Percentiles rank a stretch among this genome's conserved stretches.
Conservation (phyloP, 1,284 basidiomycete species). For the Sanghuangporus sanghuang region DNA sequence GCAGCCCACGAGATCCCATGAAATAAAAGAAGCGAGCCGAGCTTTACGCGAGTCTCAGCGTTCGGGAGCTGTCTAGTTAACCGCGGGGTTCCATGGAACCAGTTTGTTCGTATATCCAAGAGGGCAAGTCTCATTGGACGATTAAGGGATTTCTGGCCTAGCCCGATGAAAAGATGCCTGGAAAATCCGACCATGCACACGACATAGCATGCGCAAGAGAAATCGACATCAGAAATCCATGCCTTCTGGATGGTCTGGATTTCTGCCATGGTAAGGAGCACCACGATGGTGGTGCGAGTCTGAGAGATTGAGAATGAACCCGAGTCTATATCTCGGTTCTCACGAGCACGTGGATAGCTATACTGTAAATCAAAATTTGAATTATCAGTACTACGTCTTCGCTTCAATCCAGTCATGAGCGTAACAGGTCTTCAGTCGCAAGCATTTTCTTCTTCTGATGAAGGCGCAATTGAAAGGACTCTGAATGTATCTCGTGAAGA, state of each 20-base stretch:
- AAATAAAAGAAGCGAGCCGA: not conserved
- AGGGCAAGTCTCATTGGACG: not conserved
- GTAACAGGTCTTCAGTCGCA: not conserved
- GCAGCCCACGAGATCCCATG: not conserved
- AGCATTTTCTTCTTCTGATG: slow-evolving; percentile 53
- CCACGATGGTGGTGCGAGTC: too few species aligned
- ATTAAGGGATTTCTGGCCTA: not conserved
- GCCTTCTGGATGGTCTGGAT: not conserved
- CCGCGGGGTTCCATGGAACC: not conserved
- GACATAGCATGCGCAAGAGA: too few species aligned
- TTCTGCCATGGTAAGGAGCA: too few species aligned
- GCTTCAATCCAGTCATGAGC: not conserved
- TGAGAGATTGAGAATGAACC: too few species aligned
- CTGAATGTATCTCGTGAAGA: slow-evolving; percentile 40
- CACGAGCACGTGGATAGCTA: not conserved
- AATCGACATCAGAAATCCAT: not conserved
- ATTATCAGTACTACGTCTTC: too few species aligned
- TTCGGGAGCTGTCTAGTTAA: not conserved
- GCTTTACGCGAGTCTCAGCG: not conserved
- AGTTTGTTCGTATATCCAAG: not conserved
- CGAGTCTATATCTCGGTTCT: too few species aligned
- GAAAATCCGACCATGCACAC: too few species aligned
- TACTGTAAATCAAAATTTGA: not conserved
- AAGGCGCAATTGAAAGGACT: slow-evolving; percentile 51
- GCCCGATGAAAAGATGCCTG: too few species aligned